A percentile compares a stretch with the other conserved stretches of the same genome.
phyloP scores from a whole-genome alignment of 441 rosid genomes.

The Adansonia madagascariensis region DNA sequence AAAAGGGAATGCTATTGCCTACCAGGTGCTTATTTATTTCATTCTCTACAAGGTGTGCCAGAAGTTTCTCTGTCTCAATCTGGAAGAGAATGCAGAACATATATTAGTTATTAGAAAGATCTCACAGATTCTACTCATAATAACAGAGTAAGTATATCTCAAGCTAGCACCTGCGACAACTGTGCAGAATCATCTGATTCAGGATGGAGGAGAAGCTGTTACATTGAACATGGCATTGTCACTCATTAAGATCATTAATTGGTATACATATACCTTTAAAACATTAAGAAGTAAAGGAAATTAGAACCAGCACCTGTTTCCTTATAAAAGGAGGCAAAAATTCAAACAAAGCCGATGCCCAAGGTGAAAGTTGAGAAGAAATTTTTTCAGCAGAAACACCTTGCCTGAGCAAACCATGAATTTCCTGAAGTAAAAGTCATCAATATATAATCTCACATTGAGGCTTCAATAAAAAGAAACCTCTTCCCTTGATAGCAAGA shows the following conservation, averaged over 20 bases:
- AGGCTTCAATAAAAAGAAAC: background rate
- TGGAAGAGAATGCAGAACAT: slow-evolving; percentile 34
- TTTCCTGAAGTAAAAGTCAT: slow-evolving; percentile 69
- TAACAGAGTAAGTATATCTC: slow-evolving; percentile 10
- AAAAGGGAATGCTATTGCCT: slow-evolving; percentile 27
- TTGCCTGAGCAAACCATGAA: slow-evolving; percentile 80
- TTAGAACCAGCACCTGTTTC: slow-evolving; percentile 65
- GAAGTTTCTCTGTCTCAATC: slow-evolving; percentile 98
- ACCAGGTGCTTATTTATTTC: slow-evolving; percentile 95
- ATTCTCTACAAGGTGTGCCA: slow-evolving; percentile 95
- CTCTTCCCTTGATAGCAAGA: background rate
- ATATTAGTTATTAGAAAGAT: slow-evolving; percentile 26
- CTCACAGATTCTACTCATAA: background rate
- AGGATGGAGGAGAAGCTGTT: slow-evolving; percentile 88
- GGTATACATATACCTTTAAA: slow-evolving; percentile 9
- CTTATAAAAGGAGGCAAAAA: slow-evolving; percentile 92
- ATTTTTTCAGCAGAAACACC: slow-evolving; percentile 73
- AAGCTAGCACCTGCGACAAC: slow-evolving; percentile 80
- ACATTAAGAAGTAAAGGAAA: slow-evolving; percentile 18
- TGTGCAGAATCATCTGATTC: slow-evolving; percentile 99
- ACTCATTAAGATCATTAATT: slow-evolving; percentile 23
- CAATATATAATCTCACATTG: slow-evolving; percentile 11
- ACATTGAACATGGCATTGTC: slow-evolving; percentile 18
- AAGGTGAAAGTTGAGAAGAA: slow-evolving; percentile 91
- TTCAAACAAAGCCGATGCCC: slow-evolving; percentile 96